These are phyloP conservation scores for Paramecium sonneborni DNA, from an alignment of 73 alveolate species.

Conservation along the genomic window DNA sequence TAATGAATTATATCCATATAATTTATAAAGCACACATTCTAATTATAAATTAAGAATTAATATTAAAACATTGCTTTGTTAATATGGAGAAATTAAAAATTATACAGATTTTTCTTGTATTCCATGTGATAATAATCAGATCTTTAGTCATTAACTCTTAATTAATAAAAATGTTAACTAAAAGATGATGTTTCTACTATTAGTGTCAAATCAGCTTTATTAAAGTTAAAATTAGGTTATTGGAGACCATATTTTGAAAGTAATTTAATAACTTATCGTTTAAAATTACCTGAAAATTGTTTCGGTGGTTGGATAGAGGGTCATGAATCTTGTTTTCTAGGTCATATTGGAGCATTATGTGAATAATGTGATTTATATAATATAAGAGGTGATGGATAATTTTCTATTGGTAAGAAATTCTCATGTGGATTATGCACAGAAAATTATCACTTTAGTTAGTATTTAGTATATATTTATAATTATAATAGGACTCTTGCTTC, in stretches of 20 bases:
- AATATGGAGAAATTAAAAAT: background rate
- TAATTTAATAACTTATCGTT: background rate
- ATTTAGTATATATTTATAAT: background rate
- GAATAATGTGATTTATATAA: slow-evolving; percentile 44
- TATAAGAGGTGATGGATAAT: slow-evolving; percentile 2
- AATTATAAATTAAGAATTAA: background rate
- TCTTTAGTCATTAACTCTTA: background rate
- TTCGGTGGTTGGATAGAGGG: slow-evolving; percentile 51
- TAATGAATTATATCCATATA: background rate
- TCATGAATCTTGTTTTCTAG: background rate
- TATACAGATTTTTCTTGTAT: background rate
- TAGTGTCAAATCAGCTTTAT: background rate
- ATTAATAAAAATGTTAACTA: background rate
- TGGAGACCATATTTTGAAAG: slow-evolving; percentile 52
- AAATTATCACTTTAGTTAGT: background rate
- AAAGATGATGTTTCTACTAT: background rate
- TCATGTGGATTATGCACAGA: slow-evolving; percentile 28
- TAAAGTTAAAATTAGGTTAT: slow-evolving; percentile 8
- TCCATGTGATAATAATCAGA: background rate
- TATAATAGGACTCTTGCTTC: background rate
- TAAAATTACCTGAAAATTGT: background rate
- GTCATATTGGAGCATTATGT: slow-evolving; percentile 53
- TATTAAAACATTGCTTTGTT: background rate
- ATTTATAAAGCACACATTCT: background rate
- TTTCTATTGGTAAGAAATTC: slow-evolving; percentile 15